Base-by-base conservation (phyloP, 108 stramenopile genomes). In the Nitzschia putrida region DNA sequence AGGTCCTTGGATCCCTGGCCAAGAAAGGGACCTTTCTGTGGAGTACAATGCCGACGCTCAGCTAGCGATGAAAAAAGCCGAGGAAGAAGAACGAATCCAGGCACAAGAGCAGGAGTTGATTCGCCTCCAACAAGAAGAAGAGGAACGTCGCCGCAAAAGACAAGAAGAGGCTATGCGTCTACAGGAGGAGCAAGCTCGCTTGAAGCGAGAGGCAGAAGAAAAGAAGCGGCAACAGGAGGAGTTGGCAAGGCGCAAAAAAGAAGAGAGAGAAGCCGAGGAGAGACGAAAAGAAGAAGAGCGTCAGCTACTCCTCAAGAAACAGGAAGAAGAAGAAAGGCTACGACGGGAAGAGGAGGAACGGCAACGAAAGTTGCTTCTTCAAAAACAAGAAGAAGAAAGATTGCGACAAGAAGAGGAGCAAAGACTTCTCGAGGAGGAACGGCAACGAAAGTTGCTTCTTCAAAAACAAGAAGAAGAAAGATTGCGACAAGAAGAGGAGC, bases 1-100 rank as follows among this genome's bases (percentile, higher is more conserved):
- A 29, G 91, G 95, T 14, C 97, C 97, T 3, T 95, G 89, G 86
- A 78, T 89, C 40, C 96, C 96, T 3, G 55, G 55, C 20, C 16
- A 44, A 57, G 67, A 57, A 12, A 44, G 56, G 16, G 67, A 44
- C 8, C 11, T 7, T 18, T 43, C 25, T 44, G 39, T 43, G 18
- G 42, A 55, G 11, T 55, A 43, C 24, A 25, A 44, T 18, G 55
- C 39, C 23, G 39, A 55, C 3, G 14, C 41, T 7, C 54, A 68
- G 56, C 24, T 43, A 22, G 67, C 39, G 44, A 14, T 12, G 29
- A 16, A 60, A 12, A 8, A 4, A 8, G 49, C 26, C 23, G 29
- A 23, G 18, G 60, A 60, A 7, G 29, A 55, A 7, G 14, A 21
- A 7, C 42, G 20, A 1, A 16, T 24, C 4, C 22, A 13, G 8